Evolutionary conservation across 495 filamentous ascomycete genomes (phyloP), one percentile per base, ranked within the genome.

Genomic region (Thermochaetoides thermophila): DNA sequence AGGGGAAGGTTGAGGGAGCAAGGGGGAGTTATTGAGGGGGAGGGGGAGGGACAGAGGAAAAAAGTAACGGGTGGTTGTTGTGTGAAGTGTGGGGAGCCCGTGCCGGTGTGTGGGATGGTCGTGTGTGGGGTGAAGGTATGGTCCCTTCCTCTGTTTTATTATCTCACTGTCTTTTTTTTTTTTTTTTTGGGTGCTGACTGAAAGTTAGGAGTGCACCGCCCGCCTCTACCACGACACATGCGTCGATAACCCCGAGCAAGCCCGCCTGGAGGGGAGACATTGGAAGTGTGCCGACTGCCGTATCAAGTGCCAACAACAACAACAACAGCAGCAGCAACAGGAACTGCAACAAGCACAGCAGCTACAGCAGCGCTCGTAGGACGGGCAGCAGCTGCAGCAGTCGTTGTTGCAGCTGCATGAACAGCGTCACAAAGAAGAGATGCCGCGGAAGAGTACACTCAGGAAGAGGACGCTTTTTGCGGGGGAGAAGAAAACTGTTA

Each of bases 101-200:
- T 64, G 22, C 41, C 57, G 4, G 53, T 56, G 6, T 44, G 52
- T 5, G 40, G 37, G 4, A 46, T 60, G 37, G 22, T 64, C 32
- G 46, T 63, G 17, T 66, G 63, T 41, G 42, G 46, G 11, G 63
- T 63, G 34, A 48, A 57, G 49, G 63, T 66, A 35, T 40, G 55
- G n/a, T n/a, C n/a, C n/a, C n/a, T n/a, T n/a, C n/a, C n/a, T n/a
- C n/a, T n/a, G n/a, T n/a, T n/a, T n/a, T n/a, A n/a, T n/a, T n/a
- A n/a, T n/a, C n/a, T n/a, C 47, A 13, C 27, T 31, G 20, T 37
- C 41, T 13, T 17, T 17, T 32, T 28, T 23, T 20, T 14, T 12
- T 8, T 12, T 7, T 38, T 7, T 33, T 15, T 8, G 18, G 15
- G n/a, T 24, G 13, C 32, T 58, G 39, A 55, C 32, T 16, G 2